Evolutionary conservation across 441 rosid genomes (phyloP).

Genomic region (Gossypium laxum): DNA sequence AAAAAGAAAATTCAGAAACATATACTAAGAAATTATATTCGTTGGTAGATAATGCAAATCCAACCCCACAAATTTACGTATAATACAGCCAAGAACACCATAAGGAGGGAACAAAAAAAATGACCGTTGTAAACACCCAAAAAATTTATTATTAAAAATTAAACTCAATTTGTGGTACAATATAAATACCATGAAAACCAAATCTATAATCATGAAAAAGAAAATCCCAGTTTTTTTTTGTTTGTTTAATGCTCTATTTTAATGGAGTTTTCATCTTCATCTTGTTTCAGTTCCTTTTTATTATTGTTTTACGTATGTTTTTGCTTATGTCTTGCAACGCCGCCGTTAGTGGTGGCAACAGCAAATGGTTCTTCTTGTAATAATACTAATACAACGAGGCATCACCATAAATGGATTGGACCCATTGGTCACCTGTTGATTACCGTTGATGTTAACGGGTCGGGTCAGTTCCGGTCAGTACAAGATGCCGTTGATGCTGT

Average conservation of each 20-base stretch:
- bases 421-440: conserved; percentile 62
- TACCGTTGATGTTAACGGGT: conserved; percentile 50
- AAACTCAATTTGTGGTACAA: no score
- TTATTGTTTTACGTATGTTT: conserved; percentile 18
- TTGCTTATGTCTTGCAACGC: conserved; percentile 10
- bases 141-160: background rate
- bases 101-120: conserved; percentile 21
- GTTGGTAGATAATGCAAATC: background rate
- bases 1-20: background rate
- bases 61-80: conserved; percentile 25
- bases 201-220: no score
- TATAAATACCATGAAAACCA: no score
- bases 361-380: conserved; percentile 11
- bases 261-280: conserved; percentile 29
- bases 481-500: conserved; percentile 76
- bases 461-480: conserved; percentile 52
- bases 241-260: conserved; percentile 15
- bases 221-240: background rate
- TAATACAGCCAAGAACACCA: conserved; percentile 20
- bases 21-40: conserved; percentile 12
- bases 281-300: background rate
- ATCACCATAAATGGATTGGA: conserved; percentile 55
- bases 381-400: conserved; percentile 25
- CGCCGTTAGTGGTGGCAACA: conserved; percentile 22
- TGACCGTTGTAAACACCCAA: conserved; percentile 46